Percentiles rank a stretch among this genome's conserved stretches.
Conservation (phyloP, 179 eudicot genomes). For the Silene noctiflora region DNA sequence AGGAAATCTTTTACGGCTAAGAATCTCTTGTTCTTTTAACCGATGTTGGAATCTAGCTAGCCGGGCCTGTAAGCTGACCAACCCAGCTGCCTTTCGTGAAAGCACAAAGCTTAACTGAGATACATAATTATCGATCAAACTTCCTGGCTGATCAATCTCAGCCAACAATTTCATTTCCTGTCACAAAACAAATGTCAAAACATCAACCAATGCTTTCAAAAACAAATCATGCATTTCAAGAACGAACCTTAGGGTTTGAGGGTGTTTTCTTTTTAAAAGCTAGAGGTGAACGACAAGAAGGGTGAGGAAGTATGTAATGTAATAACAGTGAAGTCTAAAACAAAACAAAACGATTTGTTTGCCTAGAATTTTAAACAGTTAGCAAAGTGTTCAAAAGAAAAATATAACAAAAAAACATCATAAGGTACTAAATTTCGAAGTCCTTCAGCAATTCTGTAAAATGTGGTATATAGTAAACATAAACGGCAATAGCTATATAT, state of each 20-base stretch:
- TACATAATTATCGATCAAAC: constrained; percentile 88
- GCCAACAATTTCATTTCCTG: constrained; percentile 99
- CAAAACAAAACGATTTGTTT: no score
- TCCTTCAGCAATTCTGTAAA: background rate
- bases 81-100: constrained; percentile 93
- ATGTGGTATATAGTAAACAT: background rate
- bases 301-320: no score
- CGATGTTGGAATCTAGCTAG: constrained; percentile 96
- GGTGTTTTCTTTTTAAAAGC: no score
- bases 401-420: no score
- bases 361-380: no score
- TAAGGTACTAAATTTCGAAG: no score
- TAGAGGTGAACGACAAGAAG: no score
- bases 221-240: background rate
- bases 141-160: constrained; percentile 98
- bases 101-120: constrained; percentile 89
- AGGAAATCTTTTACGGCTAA: constrained; percentile 82
- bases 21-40: constrained; percentile 92
- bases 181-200: constrained; percentile 13
- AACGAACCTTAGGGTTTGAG: no score
- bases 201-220: background rate
- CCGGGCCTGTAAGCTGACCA: constrained; percentile 97
- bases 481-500: background rate
- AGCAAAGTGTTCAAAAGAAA: no score
- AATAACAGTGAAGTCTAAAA: no score